Evolutionary conservation across 352 stramenopile genomes (phyloP).

Genomic region (Phytophthora ohioensis): DNA sequence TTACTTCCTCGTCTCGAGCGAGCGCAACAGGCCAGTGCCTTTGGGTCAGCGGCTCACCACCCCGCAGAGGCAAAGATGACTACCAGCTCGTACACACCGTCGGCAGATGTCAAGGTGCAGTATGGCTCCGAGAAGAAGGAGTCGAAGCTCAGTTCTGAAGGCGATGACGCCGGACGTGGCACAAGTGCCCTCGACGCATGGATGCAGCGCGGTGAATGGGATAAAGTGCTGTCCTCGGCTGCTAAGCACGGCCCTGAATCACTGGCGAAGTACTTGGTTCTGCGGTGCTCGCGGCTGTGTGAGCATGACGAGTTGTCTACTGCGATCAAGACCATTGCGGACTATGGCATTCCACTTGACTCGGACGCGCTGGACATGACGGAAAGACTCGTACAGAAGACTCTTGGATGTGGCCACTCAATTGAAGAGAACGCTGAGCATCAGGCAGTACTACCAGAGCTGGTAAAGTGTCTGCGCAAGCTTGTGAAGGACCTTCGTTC

Average conservation of each 20-base stretch:
- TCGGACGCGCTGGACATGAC: conserved; percentile 59
- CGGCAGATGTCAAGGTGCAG: conserved; percentile 59
- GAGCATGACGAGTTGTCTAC: conserved; percentile 80
- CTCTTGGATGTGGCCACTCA: conserved; percentile 51
- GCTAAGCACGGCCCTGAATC: conserved; percentile 79
- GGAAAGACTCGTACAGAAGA: conserved; percentile 66
- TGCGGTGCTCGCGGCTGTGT: conserved; percentile 74
- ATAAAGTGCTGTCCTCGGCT: conserved; percentile 90
- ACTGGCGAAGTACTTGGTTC: conserved; percentile 89
- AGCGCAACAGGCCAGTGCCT: conserved; percentile 84
- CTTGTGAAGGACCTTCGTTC: conserved; percentile 77
- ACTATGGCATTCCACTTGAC: conserved; percentile 85
- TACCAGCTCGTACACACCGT: conserved; percentile 61
- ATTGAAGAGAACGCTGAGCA: conserved; percentile 57
- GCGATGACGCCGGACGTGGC: conserved; percentile 49
- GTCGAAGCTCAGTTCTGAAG: conserved; percentile 54
- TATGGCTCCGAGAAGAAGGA: conserved; percentile 60
- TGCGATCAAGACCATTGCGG: conserved; percentile 76
- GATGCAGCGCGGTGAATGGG: conserved; percentile 94
- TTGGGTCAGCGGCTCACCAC: conserved; percentile 57
- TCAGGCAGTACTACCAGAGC: conserved; percentile 56
- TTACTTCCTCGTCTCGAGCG: conserved; percentile 82
- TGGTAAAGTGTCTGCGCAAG: conserved; percentile 77
- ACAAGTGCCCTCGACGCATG: conserved; percentile 89
- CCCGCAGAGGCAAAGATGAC: conserved; percentile 61